phyloP scores from a whole-genome alignment of 2,329 filamentous ascomycete species.

The Macrophomina phaseolina region DNA sequence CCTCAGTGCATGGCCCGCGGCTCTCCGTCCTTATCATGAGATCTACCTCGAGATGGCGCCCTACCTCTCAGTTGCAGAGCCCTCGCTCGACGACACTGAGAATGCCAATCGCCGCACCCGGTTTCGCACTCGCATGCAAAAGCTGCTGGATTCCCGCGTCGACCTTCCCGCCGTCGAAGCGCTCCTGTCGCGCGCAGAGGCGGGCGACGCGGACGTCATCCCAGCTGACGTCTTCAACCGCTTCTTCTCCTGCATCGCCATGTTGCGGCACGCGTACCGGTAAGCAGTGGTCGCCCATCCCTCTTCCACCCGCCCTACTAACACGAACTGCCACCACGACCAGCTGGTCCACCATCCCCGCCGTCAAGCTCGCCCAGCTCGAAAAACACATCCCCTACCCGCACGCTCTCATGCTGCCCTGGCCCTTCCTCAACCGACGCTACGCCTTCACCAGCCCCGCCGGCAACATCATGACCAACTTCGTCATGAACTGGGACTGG shows the following conservation, averaged over 20 bases:
- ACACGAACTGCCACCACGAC: neutral
- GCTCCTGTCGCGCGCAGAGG: neutral
- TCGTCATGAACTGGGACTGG: neutral
- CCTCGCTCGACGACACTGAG: neutral
- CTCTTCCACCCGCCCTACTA: neutral
- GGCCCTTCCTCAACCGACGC: neutral
- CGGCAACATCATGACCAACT: conserved; percentile 1
- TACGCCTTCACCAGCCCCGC: neutral
- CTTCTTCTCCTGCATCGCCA: neutral
- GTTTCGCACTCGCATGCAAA: neutral
- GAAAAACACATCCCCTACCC: neutral
- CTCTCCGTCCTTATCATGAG: neutral
- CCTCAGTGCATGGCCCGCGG: neutral
- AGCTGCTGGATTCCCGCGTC: neutral
- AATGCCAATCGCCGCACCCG: neutral
- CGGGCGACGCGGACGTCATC: neutral
- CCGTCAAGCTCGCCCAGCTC: neutral
- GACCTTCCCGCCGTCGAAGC: neutral
- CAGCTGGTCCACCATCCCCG: conserved; percentile 8
- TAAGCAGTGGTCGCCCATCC: neutral
- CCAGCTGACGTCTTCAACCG: neutral
- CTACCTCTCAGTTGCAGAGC: neutral
- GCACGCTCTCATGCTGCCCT: neutral
- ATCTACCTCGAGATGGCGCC: neutral
- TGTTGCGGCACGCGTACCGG: neutral